Evolutionary conservation across 805 yeast genomes (phyloP), one percentile per base, ranked within the genome.

Genomic region (Maudiozyma pseudohumilis): DNA sequence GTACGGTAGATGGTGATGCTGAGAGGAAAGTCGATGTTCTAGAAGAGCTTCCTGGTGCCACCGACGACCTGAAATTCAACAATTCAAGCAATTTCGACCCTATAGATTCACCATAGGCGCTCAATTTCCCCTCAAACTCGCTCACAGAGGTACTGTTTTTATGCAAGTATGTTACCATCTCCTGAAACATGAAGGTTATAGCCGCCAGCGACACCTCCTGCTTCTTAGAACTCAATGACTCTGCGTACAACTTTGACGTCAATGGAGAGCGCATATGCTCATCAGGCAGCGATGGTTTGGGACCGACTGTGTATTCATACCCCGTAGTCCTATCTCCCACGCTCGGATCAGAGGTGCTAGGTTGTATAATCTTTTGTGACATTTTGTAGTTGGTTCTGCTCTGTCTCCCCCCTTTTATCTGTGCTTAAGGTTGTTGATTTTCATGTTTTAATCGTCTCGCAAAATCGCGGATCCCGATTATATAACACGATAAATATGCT

Each of bases 41-140:
- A 8, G 49, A 40, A 17, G 43, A 40, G 18, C 34, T 35, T 17
- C 43, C 38, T 15, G 55, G 42, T 1, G 56, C 48, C 6, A 55
- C 40, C 2, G 61, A 53, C 9, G 55, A 52, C 32, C 62, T 49
- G 15, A 55, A 51, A 27, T 57, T 59, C 22, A 60, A 45, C 40
- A 86, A 63, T 55, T 87, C 95, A 25, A 83, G 59, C 44, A 74
- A 67, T 40, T 81, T 71, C 39, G 72, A 69, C 4, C 96, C 96
- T 31, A 87, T 72, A 37, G 73, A 74, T 50, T 79, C 79, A 2
- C 96, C 96, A 32, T 81, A 60, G n/a, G 74, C 74, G 48, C 75
- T 79, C 35, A 86, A 66, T 39, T 77, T 62, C 10, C 64, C 47
- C 50, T 76, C 83, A 36, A 78, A 61, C 45, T 84, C 88, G 35